Evolutionary conservation across 805 yeast genomes (phyloP).

Genomic region (Lachancea meyersii): DNA sequence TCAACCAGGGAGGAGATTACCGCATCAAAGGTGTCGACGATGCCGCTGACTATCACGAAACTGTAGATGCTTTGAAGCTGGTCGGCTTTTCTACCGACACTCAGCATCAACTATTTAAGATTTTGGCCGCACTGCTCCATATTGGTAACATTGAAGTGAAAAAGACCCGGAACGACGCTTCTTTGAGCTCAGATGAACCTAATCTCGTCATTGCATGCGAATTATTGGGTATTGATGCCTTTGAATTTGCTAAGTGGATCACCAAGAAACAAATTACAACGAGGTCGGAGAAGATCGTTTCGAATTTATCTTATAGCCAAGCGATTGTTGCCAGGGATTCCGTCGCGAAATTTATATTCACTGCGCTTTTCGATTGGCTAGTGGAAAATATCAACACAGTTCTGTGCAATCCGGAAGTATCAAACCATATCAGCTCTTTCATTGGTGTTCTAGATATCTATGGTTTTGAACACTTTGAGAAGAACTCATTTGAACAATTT

Average conservation of each 20-base stretch:
- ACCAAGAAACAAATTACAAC: conserved; percentile 87
- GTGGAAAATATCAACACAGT: conserved; percentile 78
- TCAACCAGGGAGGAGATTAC: conserved; percentile 81
- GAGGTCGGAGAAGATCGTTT: conserved; percentile 85
- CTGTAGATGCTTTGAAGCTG: conserved; percentile 67
- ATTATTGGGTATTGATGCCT: conserved; percentile 72
- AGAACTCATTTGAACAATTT: conserved; percentile 93
- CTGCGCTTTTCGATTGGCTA: conserved; percentile 92
- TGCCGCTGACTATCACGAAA: conserved; percentile 64
- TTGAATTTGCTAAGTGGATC: conserved; percentile 79
- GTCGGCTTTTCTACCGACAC: conserved; percentile 62
- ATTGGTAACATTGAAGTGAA: conserved; percentile 87
- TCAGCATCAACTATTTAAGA: conserved; percentile 65
- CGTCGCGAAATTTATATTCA: conserved; percentile 89
- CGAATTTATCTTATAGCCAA: conserved; percentile 74
- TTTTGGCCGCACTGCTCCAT: conserved; percentile 84
- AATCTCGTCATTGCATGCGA: conserved; percentile 76
- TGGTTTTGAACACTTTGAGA: conserved; percentile 94
- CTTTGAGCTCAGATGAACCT: conserved; percentile 80
- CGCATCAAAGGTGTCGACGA: conserved; percentile 76
- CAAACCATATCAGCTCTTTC: conserved; percentile 55
- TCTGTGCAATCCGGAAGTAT: conserved; percentile 68
- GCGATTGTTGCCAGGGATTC: conserved; percentile 92
- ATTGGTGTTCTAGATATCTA: conserved; percentile 97
- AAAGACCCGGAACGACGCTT: conserved; percentile 79